Percentiles rank a stretch among this genome's conserved stretches.
phyloP scores from a whole-genome alignment of 1,284 basidiomycete species.

The Prillingera fragicola region DNA sequence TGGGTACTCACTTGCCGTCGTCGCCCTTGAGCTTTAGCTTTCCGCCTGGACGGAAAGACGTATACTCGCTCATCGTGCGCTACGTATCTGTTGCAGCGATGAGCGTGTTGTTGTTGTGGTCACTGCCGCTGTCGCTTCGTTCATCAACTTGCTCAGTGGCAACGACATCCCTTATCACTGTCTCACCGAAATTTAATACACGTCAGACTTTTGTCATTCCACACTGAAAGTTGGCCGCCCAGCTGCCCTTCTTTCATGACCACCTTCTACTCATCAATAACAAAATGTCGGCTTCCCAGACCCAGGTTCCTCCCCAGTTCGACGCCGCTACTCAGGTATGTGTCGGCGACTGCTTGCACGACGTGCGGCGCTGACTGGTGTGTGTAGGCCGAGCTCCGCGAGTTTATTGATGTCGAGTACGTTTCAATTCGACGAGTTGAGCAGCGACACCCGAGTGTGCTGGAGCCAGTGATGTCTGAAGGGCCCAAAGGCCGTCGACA shows the following conservation, averaged over 20 bases:
- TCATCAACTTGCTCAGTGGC: background rate
- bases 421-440: constrained; percentile 4
- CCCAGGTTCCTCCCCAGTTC: constrained; percentile 62
- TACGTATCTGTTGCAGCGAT: background rate
- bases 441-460: background rate
- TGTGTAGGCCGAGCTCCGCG: constrained; percentile 70
- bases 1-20: constrained; percentile 69
- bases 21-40: constrained; percentile 82
- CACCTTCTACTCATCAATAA: constrained; percentile 3
- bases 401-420: constrained; percentile 73
- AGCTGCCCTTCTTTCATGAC: background rate
- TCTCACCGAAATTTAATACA: background rate
- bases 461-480: no score
- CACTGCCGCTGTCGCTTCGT: background rate
- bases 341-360: constrained; percentile 16
- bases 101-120: background rate
- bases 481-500: no score
- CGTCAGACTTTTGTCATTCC: background rate
- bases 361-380: constrained; percentile 4
- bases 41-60: constrained; percentile 70
- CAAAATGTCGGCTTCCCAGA: constrained; percentile 35
- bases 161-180: background rate
- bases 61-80: constrained; percentile 62
- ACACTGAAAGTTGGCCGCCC: background rate
- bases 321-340: constrained; percentile 72